A percentile compares a stretch with the other conserved stretches of the same genome.
phyloP scores from a whole-genome alignment of 805 yeast species.

The Metschnikowia arizonensis region DNA sequence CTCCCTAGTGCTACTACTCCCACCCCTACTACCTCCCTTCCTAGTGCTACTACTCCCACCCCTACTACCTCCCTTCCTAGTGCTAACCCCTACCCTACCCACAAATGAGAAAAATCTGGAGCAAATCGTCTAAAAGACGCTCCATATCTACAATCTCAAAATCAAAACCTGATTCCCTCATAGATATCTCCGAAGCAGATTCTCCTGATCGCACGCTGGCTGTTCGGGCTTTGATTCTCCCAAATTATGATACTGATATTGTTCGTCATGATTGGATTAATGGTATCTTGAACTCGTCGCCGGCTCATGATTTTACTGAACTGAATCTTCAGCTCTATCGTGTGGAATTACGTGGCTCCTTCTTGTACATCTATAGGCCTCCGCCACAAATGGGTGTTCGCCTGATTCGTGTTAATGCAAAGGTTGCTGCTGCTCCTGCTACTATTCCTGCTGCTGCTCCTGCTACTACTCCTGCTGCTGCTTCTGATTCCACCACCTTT shows the following conservation, averaged over 20 bases:
- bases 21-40: no score
- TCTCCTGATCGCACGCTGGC: conserved; percentile 8
- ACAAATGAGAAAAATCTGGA: conserved; percentile 21
- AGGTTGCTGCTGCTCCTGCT: not conserved
- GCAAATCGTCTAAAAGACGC: conserved; percentile 17
- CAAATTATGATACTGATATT: conserved; percentile 31
- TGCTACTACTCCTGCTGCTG: no score
- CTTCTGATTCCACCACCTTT: not conserved
- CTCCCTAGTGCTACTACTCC: no score
- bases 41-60: no score
- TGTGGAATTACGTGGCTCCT: conserved; percentile 56
- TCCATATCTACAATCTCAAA: conserved; percentile 12
- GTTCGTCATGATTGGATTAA: conserved; percentile 38
- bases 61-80: no score
- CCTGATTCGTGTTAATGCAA: conserved; percentile 13
- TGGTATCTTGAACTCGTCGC: conserved; percentile 31
- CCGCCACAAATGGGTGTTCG: conserved; percentile 17
- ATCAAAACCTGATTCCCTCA: conserved; percentile 2
- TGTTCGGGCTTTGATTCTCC: conserved; percentile 21
- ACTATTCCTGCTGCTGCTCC: no score
- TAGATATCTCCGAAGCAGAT: conserved; percentile 7
- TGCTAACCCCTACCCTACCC: no score
- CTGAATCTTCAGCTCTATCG: conserved; percentile 16
- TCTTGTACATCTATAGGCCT: conserved; percentile 48
- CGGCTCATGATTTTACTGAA: conserved; percentile 27